Evolutionary conservation across 495 filamentous ascomycete genomes (phyloP).

Genomic region (Tuber indicum): DNA sequence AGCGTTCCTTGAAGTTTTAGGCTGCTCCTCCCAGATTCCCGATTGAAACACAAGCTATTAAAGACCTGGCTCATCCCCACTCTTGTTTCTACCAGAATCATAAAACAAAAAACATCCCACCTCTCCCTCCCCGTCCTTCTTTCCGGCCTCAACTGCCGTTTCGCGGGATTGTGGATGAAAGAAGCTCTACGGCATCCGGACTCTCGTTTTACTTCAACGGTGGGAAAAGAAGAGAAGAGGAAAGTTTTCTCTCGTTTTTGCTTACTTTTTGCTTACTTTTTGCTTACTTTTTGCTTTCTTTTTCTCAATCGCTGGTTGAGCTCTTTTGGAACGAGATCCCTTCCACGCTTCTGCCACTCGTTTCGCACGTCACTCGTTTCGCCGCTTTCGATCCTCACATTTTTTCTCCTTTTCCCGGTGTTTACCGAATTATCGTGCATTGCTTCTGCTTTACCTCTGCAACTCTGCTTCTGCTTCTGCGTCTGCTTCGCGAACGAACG

Average conservation of each 20-base stretch:
- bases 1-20: neutral
- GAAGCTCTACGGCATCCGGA: neutral
- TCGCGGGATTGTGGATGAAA: neutral
- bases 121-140: neutral
- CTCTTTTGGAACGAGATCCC: neutral
- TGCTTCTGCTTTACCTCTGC: neutral
- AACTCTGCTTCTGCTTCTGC: neutral
- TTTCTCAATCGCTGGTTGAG: neutral
- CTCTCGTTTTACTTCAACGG: neutral
- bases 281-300: neutral
- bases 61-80: neutral
- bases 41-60: neutral
- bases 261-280: neutral
- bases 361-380: slow-evolving; percentile 2
- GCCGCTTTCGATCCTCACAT: slow-evolving; percentile 1
- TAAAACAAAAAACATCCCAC: neutral
- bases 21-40: neutral
- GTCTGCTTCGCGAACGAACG: neutral
- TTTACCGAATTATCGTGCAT: slow-evolving; percentile 1
- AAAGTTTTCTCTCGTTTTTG: neutral
- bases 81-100: neutral
- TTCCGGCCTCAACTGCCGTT: neutral
- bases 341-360: neutral
- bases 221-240: neutral
- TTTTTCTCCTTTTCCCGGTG: slow-evolving; percentile 1